phyloP scores from a whole-genome alignment of 1,284 basidiomycete genomes.

The Amylostereum areolatum region DNA sequence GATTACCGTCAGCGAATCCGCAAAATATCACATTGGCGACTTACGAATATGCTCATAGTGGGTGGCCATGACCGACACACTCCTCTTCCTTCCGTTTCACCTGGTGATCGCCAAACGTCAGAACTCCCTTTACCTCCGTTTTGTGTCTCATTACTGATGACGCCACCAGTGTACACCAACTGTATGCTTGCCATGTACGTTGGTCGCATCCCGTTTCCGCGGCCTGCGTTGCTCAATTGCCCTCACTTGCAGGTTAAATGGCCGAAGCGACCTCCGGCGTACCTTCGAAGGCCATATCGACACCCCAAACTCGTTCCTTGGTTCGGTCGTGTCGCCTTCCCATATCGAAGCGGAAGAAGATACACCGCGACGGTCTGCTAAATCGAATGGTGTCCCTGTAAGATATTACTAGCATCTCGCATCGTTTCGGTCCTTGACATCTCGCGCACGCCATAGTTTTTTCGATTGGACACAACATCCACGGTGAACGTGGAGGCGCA shows the following conservation, averaged over 20 bases:
- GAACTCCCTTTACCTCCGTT: neutral
- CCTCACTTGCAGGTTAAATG: conserved; percentile 2
- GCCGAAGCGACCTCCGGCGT: neutral
- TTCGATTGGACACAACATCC: too few relatives aligned
- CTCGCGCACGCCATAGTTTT: too few relatives aligned
- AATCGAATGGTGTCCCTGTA: too few relatives aligned
- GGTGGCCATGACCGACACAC: conserved; percentile 4
- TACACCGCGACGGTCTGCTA: too few relatives aligned
- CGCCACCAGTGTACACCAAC: conserved; percentile 6
- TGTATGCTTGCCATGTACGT: conserved; percentile 9
- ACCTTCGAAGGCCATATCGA: neutral
- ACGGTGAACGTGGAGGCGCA: too few relatives aligned
- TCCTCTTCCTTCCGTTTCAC: conserved; percentile 9
- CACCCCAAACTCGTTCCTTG: too few relatives aligned
- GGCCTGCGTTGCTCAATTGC: neutral
- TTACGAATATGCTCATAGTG: conserved; percentile 1
- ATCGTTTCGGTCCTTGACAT: too few relatives aligned
- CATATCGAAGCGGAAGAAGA: too few relatives aligned
- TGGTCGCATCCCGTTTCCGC: neutral
- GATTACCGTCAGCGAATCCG: conserved; percentile 1
- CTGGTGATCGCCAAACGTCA: conserved; percentile 4
- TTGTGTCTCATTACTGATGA: neutral
- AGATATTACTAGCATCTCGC: too few relatives aligned
- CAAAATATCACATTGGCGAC: neutral
- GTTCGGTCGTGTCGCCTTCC: too few relatives aligned